phyloP scores from a whole-genome alignment of 2,329 filamentous ascomycete species.

The Neonectria hederae region DNA sequence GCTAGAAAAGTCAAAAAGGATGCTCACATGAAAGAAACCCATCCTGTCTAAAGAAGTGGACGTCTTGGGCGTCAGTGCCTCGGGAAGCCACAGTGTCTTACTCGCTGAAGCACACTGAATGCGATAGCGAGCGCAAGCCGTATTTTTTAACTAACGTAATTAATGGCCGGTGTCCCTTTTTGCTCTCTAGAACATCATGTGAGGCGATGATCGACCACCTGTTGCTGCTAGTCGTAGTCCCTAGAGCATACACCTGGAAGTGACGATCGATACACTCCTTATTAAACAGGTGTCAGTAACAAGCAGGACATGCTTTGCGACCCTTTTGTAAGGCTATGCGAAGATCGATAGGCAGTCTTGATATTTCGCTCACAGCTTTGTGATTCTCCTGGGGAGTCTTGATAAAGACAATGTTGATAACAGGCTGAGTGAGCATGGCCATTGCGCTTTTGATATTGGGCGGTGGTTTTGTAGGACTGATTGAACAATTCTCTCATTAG shows the following conservation, averaged over 20 bases:
- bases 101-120: conserved; percentile 27
- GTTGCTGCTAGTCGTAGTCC: conserved; percentile 3
- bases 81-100: conserved; percentile 31
- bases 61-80: background rate
- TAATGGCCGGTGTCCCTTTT: background rate
- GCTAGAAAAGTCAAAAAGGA: no score
- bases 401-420: conserved; percentile 4
- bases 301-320: background rate
- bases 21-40: background rate
- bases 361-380: accelerated
- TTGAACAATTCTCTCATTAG: no score
- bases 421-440: background rate
- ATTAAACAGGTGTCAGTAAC: conserved; percentile 23
- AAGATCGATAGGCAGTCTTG: conserved; percentile 2
- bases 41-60: conserved; percentile 19
- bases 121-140: conserved; percentile 25
- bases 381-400: background rate
- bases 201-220: conserved; percentile 17
- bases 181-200: conserved; percentile 7
- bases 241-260: conserved; percentile 7
- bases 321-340: conserved; percentile 7
- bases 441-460: background rate
- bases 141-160: conserved; percentile 6
- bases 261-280: background rate
- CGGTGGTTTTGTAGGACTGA: background rate